Percentiles rank a stretch among this genome's conserved stretches.
phyloP scores from a whole-genome alignment of 2,329 filamentous ascomycete genomes.

The Colletotrichum costaricense region DNA sequence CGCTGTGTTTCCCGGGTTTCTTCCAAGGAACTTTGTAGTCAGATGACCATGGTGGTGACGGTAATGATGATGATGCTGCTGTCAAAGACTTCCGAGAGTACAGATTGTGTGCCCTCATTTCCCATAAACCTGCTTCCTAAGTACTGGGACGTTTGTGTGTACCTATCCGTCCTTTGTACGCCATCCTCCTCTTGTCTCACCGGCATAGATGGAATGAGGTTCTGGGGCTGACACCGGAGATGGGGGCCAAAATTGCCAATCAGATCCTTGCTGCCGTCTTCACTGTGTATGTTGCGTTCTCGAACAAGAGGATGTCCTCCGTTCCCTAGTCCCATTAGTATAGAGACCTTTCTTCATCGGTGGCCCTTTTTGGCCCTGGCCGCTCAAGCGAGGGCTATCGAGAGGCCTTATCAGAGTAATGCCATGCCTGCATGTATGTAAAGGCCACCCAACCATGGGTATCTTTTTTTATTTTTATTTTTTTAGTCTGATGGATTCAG shows the following conservation, averaged over 20 bases:
- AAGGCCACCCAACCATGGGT: slow-evolving; percentile 11
- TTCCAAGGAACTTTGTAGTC: not conserved
- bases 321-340: slow-evolving; percentile 1
- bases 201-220: not conserved
- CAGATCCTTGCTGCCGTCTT: not conserved
- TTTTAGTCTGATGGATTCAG: not conserved
- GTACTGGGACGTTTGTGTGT: slow-evolving; percentile 1
- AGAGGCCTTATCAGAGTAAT: slow-evolving; percentile 14
- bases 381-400: slow-evolving; percentile 9
- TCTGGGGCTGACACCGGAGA: not conserved
- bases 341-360: slow-evolving; percentile 18
- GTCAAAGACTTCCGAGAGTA: not conserved
- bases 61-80: not conserved
- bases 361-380: slow-evolving; percentile 7
- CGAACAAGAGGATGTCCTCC: not conserved
- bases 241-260: not conserved
- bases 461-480: slow-evolving; percentile 1
- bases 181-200: not conserved
- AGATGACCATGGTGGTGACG: not conserved
- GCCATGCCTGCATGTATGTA: slow-evolving; percentile 5
- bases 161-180: not conserved
- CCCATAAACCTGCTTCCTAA: not conserved
- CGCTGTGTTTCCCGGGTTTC: not conserved
- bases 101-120: not conserved
- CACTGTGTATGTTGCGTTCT: not conserved